Conservation (phyloP, 257 asterid genomes). For the Petrea volubilis region DNA sequence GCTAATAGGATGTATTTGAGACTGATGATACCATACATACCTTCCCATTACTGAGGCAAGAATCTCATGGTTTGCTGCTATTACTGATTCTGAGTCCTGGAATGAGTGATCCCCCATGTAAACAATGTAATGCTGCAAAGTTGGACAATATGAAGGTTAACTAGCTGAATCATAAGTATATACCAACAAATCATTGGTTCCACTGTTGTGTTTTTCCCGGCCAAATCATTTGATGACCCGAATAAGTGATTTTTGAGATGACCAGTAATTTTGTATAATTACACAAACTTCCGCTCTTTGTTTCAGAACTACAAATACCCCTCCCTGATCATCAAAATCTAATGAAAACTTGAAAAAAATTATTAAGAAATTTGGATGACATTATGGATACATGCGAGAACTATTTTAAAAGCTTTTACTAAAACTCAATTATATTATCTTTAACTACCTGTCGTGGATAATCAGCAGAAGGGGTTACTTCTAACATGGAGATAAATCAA, state of each 20-base stretch:
- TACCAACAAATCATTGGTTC: background rate
- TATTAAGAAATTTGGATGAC: no score
- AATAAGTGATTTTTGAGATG: background rate
- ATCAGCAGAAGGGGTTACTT: no score
- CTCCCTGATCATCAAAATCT: no score
- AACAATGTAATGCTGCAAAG: constrained; percentile 60
- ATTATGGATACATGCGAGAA: no score
- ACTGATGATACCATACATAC: constrained; percentile 23
- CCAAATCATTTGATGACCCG: background rate
- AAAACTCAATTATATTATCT: no score
- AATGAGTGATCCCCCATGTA: constrained; percentile 64
- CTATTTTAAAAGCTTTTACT: no score
- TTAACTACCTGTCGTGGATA: no score
- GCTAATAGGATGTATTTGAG: background rate
- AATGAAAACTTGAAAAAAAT: no score
- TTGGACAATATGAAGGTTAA: background rate
- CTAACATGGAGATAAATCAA: no score
- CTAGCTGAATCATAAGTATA: constrained; percentile 4
- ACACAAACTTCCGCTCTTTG: no score
- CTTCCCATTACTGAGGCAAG: constrained; percentile 60
- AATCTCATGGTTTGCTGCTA: constrained; percentile 47
- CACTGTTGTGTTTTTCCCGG: background rate
- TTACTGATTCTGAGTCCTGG: constrained; percentile 45
- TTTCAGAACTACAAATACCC: no score
- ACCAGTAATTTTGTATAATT: no score